Conservation (phyloP, 2,329 filamentous ascomycete species). For the Aspergillus intermedius region DNA sequence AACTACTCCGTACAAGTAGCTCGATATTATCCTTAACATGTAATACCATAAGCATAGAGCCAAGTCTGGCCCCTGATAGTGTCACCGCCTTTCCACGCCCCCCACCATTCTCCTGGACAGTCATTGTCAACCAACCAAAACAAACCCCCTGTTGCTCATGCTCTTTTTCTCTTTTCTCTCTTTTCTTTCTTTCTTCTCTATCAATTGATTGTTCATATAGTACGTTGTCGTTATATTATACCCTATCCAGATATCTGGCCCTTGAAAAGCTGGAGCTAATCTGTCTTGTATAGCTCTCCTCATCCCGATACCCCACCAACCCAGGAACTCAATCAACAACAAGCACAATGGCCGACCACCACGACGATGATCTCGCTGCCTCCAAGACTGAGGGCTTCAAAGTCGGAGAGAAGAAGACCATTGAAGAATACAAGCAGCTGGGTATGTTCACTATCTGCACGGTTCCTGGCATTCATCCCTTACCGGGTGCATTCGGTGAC, state of each 20-base stretch:
- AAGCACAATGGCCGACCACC: slow-evolving; percentile 59
- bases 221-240: too few species aligned
- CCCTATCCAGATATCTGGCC: too few species aligned
- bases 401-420: slow-evolving; percentile 96
- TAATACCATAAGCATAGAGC: neutral
- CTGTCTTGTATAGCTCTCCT: too few species aligned
- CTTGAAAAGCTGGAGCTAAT: too few species aligned
- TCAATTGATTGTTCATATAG: too few species aligned
- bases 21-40: too few species aligned
- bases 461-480: neutral
- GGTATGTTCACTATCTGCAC: slow-evolving; percentile 51
- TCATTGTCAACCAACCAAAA: slow-evolving; percentile 4
- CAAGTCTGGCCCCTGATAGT: neutral
- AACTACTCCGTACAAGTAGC: too few species aligned
- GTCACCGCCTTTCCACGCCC: too few species aligned
- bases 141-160: slow-evolving; percentile 2
- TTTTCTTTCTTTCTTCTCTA: too few species aligned
- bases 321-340: neutral
- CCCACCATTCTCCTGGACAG: slow-evolving; percentile 1
- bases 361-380: slow-evolving; percentile 75
- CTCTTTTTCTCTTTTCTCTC: too few species aligned
- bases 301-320: neutral
- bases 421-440: slow-evolving; percentile 89
- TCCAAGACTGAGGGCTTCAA: slow-evolving; percentile 95
- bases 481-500: neutral